Evolutionary conservation across 768 basidiomycete species (phyloP).

Genomic region (Coprinopsis sp.): DNA sequence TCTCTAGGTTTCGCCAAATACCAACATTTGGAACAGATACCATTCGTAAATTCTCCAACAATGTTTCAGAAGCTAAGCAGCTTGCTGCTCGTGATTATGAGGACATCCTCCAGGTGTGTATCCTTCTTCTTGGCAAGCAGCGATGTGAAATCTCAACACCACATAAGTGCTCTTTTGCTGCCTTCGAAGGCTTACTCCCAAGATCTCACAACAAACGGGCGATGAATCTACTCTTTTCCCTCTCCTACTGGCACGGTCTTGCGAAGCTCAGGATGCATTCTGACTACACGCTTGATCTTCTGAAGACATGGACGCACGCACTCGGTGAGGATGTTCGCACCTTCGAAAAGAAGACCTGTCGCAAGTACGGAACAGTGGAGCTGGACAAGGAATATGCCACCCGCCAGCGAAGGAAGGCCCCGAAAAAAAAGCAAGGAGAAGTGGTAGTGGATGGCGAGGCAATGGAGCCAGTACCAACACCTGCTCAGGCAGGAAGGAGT

Average conservation of each 20-base stretch:
- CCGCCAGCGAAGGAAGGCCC: too few relatives aligned
- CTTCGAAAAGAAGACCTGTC: background rate
- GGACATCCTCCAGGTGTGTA: slow-evolving; percentile 33
- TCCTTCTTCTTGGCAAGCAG: too few relatives aligned
- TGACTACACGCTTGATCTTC: slow-evolving; percentile 1
- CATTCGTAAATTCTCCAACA: slow-evolving; percentile 27
- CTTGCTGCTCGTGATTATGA: slow-evolving; percentile 33
- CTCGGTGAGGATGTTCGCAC: background rate
- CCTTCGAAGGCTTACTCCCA: slow-evolving; percentile 28
- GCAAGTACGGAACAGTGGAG: background rate
- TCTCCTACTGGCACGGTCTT: slow-evolving; percentile 10
- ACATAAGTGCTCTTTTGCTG: slow-evolving; percentile 29
- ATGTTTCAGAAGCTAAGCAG: slow-evolving; percentile 27
- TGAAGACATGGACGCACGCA: background rate
- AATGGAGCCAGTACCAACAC: too few relatives aligned
- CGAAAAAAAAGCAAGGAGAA: too few relatives aligned
- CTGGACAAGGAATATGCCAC: too few relatives aligned
- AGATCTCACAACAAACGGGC: slow-evolving; percentile 12
- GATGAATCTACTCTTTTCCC: slow-evolving; percentile 8
- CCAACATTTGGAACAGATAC: slow-evolving; percentile 25
- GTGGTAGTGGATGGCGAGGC: too few relatives aligned
- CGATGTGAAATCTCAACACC: background rate
- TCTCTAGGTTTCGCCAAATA: slow-evolving; percentile 21
- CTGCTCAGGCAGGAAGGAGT: too few relatives aligned
- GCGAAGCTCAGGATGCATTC: slow-evolving; percentile 15